These are phyloP conservation scores for Ceratocystiopsis minuta DNA, from an alignment of 2,329 filamentous ascomycete genomes.

Conservation along the genomic window DNA sequence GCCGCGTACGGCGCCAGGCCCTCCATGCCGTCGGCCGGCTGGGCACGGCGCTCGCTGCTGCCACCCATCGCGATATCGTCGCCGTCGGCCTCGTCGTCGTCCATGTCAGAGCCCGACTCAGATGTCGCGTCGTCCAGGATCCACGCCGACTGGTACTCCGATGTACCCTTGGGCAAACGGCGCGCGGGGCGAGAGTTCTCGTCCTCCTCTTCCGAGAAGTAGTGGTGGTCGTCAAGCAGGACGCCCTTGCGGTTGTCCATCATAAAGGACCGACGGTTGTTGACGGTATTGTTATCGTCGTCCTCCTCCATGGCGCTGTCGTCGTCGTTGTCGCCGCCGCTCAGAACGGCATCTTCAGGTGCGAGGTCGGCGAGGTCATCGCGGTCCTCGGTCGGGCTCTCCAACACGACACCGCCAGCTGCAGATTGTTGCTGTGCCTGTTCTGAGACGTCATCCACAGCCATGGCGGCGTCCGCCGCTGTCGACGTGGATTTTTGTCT, in stretches of 20 bases:
- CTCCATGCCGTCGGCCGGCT: constrained; percentile 54
- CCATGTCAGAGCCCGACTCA: constrained; percentile 68
- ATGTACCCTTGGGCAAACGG: constrained; percentile 75
- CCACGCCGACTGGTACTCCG: constrained; percentile 88
- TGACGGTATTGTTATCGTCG: constrained; percentile 22
- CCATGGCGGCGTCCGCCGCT: constrained; percentile 36
- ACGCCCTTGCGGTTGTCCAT: constrained; percentile 56
- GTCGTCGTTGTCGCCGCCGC: constrained; percentile 25
- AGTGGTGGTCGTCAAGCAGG: constrained; percentile 88
- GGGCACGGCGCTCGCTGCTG: constrained; percentile 35
- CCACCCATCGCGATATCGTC: constrained; percentile 29
- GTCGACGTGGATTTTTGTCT: constrained; percentile 27
- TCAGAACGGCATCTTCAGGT: constrained; percentile 68
- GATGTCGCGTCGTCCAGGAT: constrained; percentile 63
- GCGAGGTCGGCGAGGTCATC: constrained; percentile 73
- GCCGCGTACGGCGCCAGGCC: constrained; percentile 46
- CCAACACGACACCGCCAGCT: constrained; percentile 32
- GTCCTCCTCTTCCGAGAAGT: constrained; percentile 78
- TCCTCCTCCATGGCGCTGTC: constrained; percentile 30
- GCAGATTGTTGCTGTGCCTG: constrained; percentile 16
- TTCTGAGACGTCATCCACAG: constrained; percentile 41
- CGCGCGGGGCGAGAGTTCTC: constrained; percentile 45
- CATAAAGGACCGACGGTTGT: constrained; percentile 20
- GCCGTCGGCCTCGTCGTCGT: constrained; percentile 40
- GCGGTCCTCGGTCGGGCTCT: constrained; percentile 56